Percentiles rank a stretch among this genome's conserved stretches.
phyloP scores from a whole-genome alignment of 73 alveolate genomes.

The Paramecium sonneborni region DNA sequence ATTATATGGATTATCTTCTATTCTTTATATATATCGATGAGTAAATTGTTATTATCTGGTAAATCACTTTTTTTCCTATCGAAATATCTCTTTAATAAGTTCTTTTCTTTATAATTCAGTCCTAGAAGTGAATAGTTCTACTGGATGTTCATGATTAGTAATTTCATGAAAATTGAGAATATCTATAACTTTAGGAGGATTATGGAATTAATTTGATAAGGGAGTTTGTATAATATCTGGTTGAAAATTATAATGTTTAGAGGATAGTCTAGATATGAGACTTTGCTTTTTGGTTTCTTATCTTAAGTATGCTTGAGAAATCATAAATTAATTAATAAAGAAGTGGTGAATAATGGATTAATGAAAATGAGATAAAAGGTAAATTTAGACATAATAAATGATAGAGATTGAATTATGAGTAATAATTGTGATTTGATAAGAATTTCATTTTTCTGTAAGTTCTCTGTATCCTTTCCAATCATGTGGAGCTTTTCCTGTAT shows the following conservation, averaged over 20 bases:
- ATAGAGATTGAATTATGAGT: background rate
- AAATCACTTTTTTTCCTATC: background rate
- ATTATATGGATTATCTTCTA: background rate
- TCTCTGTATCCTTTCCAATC: constrained; percentile 90
- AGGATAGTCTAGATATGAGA: background rate
- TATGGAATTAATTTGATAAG: background rate
- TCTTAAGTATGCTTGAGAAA: background rate
- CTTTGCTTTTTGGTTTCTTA: background rate
- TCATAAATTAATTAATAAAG: background rate
- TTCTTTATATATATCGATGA: background rate
- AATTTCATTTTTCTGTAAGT: constrained; percentile 81
- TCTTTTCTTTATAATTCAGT: background rate
- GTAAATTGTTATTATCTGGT: background rate
- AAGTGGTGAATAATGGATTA: background rate
- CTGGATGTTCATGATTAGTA: background rate
- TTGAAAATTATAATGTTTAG: background rate
- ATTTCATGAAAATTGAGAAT: background rate
- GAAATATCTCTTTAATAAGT: background rate
- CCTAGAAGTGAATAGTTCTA: background rate
- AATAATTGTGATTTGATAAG: background rate
- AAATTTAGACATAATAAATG: too few species aligned
- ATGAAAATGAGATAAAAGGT: background rate
- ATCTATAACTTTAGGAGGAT: background rate
- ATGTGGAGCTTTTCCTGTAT: constrained; percentile 78
- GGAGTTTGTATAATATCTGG: constrained; percentile 20